Evolutionary conservation across 139 green algal genomes (phyloP), one percentile per base, ranked within the genome.

Genomic region (Pseudopediastrum boryanum): DNA sequence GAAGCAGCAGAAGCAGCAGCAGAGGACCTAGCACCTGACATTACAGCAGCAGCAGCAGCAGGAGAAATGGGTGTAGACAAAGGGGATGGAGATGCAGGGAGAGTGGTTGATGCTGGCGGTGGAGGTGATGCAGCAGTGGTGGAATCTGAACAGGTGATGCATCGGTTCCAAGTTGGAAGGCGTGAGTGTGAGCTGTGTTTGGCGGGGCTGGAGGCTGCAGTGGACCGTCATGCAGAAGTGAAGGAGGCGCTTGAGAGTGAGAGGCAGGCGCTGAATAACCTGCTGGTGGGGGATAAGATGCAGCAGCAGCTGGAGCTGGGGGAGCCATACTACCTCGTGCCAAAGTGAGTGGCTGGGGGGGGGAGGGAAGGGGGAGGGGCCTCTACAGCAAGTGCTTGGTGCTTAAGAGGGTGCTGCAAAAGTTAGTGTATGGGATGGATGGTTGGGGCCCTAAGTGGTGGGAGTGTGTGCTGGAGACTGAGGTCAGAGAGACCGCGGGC

Each of bases 291-390:
- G 39, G 12, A 78, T 61, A 65, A 65, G 33, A 56, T 75, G 10
- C 33, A 71, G 16, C 44, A 84, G 6, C 29, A 46, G 33, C 62
- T 95, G 77, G 42, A 84, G 39, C 77, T 78, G 1, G 86, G 79
- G 2, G n/a, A 2, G 12, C 59, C 25, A 2, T 94, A 94, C 75
- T 81, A 63, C 75, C 73, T 95, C n/a, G 68, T 94, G 25, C 91
- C 91, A 16, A 84, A 71, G 83, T 88, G 68, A 50, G 82, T 13
- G 4, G 31, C 36, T 12, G 3, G 21, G 39, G 8, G 6, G 63
- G 38, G 35, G 21, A 25, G 21, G 56, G 8, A 65, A 23, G 56
- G 21, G 48, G 48, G 16, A 58, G 48, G 19, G 21, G 16, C 19
- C 31, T 52, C 4, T 0, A 9, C 21, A 39, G 6, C 41, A 3